Percentiles rank a stretch among this genome's conserved stretches.
Evolutionary conservation across 2,329 filamentous ascomycete genomes (phyloP).

Genomic region (Pleomassaria siparia): DNA sequence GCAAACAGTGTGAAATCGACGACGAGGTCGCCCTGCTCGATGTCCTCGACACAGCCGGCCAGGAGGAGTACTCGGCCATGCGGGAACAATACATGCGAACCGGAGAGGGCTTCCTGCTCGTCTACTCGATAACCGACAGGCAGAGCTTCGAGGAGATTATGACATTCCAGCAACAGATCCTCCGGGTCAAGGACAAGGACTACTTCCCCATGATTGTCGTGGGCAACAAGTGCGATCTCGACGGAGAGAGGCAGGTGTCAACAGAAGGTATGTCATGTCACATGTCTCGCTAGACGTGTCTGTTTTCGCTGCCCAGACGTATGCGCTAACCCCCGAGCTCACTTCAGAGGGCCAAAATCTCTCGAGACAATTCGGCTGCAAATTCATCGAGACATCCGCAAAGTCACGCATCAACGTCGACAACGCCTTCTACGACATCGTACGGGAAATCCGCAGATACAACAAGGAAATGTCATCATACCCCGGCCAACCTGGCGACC

Average conservation of each 20-base stretch:
- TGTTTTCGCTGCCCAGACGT: neutral
- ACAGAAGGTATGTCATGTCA: slow-evolving; percentile 84
- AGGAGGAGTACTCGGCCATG: slow-evolving; percentile 99
- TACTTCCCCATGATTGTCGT: slow-evolving; percentile 99
- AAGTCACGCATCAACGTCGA: slow-evolving; percentile 98
- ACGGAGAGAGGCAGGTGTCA: slow-evolving; percentile 85
- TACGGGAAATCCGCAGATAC: slow-evolving; percentile 95
- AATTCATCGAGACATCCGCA: slow-evolving; percentile 98
- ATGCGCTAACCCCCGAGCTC: slow-evolving; percentile 27
- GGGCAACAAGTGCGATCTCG: slow-evolving; percentile 99
- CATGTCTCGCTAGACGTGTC: slow-evolving; percentile 8
- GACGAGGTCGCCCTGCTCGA: slow-evolving; percentile 97
- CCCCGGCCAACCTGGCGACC: slow-evolving; percentile 64
- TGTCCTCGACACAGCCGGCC: slow-evolving; percentile 95
- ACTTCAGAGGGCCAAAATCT: slow-evolving; percentile 81
- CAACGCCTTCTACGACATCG: slow-evolving; percentile 97
- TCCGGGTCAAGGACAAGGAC: slow-evolving; percentile 98
- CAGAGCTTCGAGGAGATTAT: slow-evolving; percentile 98
- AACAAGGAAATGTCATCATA: slow-evolving; percentile 98
- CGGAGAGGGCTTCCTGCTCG: slow-evolving; percentile 94
- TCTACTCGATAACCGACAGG: slow-evolving; percentile 97
- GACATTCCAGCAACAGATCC: slow-evolving; percentile 97
- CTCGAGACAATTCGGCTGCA: slow-evolving; percentile 87
- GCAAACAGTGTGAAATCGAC: slow-evolving; percentile 99
- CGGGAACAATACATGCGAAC: slow-evolving; percentile 99